Evolutionary conservation across 176 grass and related monocot genomes (phyloP), one percentile per base, ranked within the genome.

Genomic region (Oryza longistaminata): DNA sequence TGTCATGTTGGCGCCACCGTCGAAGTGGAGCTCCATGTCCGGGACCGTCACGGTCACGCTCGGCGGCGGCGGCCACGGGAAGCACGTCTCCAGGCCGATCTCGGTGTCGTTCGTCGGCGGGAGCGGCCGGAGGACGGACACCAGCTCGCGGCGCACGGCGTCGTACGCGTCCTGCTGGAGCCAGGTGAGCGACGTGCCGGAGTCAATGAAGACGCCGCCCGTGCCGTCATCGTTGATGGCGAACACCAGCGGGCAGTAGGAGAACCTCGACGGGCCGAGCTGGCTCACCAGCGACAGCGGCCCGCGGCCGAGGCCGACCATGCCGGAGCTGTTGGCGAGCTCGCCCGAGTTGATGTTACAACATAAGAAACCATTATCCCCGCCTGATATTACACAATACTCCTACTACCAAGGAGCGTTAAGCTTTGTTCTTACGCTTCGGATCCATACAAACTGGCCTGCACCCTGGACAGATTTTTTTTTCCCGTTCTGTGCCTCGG

Each of bases 231-330:
- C 45, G 43, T 74, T 74, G 44, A 74, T 45, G 22, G 71, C 12
- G 44, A 74, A 74, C 71, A 25, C 71, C 44, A 50, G 13, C 24
- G 71, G 44, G 71, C 86, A 92, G 71, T 89, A 92, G 44, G 90
- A 92, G 60, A 92, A 92, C 74, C 80, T 86, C 58, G 70, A 42
- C 4, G 78, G 40, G 27, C 87, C 87, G 19, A 89, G 79, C 44
- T 92, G 90, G 22, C 86, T 83, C 29, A 85, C 77, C 25, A 92
- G 81, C 15, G 87, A 92, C 9, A 92, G 72, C 71, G n/a, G 3
- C 12, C 90, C 90, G 13, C 87, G 70, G 24, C 87, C 58, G 37
- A 92, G 81, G n/a, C 83, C 90, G 50, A 92, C 87, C 11, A 92
- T 48, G 33, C 90, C 90, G 66, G 90, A 80, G 76, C 83, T 45